phyloP scores from a whole-genome alignment of 2,329 filamentous ascomycete genomes.

The Ampelomyces quisqualis region DNA sequence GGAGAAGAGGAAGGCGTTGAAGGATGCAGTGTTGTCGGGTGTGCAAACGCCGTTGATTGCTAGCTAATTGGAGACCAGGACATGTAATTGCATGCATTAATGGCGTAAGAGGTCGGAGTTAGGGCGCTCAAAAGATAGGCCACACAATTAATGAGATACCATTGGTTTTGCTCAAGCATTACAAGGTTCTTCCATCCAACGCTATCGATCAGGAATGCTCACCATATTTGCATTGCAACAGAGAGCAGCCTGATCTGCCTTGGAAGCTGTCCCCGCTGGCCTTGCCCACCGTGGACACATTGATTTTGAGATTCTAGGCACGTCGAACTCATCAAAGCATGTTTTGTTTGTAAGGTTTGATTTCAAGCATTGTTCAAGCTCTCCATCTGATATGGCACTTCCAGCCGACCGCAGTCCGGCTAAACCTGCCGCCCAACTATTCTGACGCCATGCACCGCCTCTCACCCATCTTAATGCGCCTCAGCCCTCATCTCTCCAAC shows the following conservation, averaged over 20 bases:
- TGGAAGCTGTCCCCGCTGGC: too few relatives aligned
- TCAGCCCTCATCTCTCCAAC: conserved; percentile 7
- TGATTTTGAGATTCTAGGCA: too few relatives aligned
- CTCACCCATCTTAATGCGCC: conserved; percentile 11
- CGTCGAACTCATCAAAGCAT: too few relatives aligned
- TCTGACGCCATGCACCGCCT: conserved; percentile 25
- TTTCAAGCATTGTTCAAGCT: too few relatives aligned
- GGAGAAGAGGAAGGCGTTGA: conserved; percentile 53
- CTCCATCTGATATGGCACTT: conserved; percentile 1
- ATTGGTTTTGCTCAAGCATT: conserved; percentile 3
- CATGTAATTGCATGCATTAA: conserved; percentile 11
- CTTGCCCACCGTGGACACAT: too few relatives aligned
- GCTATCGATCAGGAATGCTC: too few relatives aligned
- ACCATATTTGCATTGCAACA: too few relatives aligned
- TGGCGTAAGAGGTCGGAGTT: conserved; percentile 6
- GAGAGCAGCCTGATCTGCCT: too few relatives aligned
- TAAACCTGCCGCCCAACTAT: conserved; percentile 14
- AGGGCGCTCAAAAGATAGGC: conserved; percentile 19
- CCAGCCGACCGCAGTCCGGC: conserved; percentile 11
- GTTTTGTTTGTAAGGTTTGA: too few relatives aligned
- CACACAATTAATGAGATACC: conserved; percentile 17
- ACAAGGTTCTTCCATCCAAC: background rate
- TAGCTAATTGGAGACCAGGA: background rate
- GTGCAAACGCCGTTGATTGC: conserved; percentile 43
- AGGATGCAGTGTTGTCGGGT: conserved; percentile 50